These are phyloP conservation scores for Malus hybrid DNA, from an alignment of 331 rosid species.

Conservation along the genomic window DNA sequence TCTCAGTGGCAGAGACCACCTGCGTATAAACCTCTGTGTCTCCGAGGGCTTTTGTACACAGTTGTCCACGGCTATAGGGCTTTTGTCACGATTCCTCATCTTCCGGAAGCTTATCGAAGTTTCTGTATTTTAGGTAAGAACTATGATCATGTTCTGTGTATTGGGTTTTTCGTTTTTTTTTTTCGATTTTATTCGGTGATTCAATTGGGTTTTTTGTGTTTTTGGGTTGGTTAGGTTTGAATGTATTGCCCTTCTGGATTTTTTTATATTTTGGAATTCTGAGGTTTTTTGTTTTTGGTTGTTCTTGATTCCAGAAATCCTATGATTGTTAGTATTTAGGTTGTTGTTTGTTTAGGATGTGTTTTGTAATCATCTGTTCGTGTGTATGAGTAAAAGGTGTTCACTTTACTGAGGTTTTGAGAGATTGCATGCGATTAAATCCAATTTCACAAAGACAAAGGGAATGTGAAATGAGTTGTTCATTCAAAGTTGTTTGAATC, in stretches of 20 bases:
- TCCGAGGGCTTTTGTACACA: not conserved
- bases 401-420: constrained; percentile 5
- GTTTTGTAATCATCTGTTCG: not conserved
- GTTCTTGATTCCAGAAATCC: not conserved
- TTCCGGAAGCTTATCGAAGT: not conserved
- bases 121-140: not conserved
- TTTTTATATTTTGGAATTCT: not conserved
- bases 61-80: not conserved
- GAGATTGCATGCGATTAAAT: not conserved
- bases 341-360: not conserved
- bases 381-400: not conserved
- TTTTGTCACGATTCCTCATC: not conserved
- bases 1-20: not conserved
- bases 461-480: not conserved
- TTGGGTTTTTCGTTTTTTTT: not conserved
- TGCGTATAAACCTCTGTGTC: not conserved
- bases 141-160: not conserved
- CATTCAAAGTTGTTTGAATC: not conserved
- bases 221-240: not conserved
- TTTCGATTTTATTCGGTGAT: not conserved
- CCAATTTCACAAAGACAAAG: not conserved
- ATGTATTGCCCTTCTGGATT: not conserved
- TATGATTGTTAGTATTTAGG: not conserved
- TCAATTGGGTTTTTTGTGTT: not conserved
- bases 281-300: not conserved